Conservation (phyloP, 495 filamentous ascomycete species). For the Penicillium ucsense region DNA sequence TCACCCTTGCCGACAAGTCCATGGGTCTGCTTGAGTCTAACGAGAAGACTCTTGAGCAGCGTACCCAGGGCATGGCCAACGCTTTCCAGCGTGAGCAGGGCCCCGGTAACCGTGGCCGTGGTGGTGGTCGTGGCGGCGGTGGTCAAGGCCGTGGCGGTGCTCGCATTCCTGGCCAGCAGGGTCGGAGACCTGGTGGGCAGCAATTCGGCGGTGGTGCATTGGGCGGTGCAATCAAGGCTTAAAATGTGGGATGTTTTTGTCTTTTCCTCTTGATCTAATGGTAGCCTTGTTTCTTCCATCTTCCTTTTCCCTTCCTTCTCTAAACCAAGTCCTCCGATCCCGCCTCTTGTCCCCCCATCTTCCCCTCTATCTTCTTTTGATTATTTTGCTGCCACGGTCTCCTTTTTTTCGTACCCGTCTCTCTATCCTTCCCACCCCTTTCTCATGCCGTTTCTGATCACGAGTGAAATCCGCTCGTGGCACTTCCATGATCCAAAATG, state of each 20-base stretch:
- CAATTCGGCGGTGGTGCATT: conserved; percentile 57
- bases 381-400: conserved; percentile 8
- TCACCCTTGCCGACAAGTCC: conserved; percentile 92
- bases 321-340: background rate
- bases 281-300: conserved; percentile 23
- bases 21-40: conserved; percentile 92
- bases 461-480: conserved; percentile 10
- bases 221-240: conserved; percentile 55
- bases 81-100: conserved; percentile 86
- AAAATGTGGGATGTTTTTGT: conserved; percentile 22
- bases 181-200: conserved; percentile 46
- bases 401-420: conserved; percentile 6
- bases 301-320: conserved; percentile 9
- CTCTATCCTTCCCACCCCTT: background rate
- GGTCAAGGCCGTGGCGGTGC: conserved; percentile 61
- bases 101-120: conserved; percentile 62
- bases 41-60: conserved; percentile 91
- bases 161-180: conserved; percentile 37
- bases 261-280: conserved; percentile 25
- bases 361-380: conserved; percentile 2
- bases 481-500: conserved; percentile 16
- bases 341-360: background rate
- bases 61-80: conserved; percentile 90
- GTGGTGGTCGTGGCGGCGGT: conserved; percentile 50
- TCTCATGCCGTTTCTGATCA: conserved; percentile 14